Evolutionary conservation across 164 flowering plant species (phyloP).

Genomic region (Echeveria elegans): DNA sequence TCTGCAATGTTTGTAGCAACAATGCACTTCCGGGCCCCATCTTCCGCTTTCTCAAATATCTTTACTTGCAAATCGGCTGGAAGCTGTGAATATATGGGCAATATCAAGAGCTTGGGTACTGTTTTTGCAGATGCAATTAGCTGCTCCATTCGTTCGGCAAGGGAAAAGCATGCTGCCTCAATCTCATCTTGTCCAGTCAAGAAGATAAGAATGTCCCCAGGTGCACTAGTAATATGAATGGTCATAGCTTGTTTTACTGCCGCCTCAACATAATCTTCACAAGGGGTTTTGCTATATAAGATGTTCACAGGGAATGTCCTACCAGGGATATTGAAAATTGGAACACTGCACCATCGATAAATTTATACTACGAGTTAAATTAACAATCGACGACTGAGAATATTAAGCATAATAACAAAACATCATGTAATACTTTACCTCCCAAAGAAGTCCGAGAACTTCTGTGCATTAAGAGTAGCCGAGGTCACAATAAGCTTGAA

Average conservation of each 20-base stretch:
- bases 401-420: neutral
- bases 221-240: conserved; percentile 79
- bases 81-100: conserved; percentile 95
- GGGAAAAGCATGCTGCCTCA: conserved; percentile 90
- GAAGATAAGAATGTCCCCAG: conserved; percentile 93
- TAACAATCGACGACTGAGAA: neutral
- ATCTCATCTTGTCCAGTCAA: conserved; percentile 99
- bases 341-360: conserved; percentile 50
- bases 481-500: conserved; percentile 98
- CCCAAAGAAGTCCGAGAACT: conserved; percentile 92
- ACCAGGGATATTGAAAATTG: conserved; percentile 89
- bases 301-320: conserved; percentile 80
- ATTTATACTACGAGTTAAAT: neutral
- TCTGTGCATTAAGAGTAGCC: conserved; percentile 92
- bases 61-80: conserved; percentile 97
- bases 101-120: conserved; percentile 69
- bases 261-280: conserved; percentile 92
- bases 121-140: conserved; percentile 55
- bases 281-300: conserved; percentile 70
- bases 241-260: conserved; percentile 98
- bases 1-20: conserved; percentile 99
- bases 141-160: conserved; percentile 87
- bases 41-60: conserved; percentile 90
- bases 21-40: conserved; percentile 92
- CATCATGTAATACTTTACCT: conserved; percentile 31